Evolutionary conservation across 495 filamentous ascomycete genomes (phyloP), one percentile per base, ranked within the genome.

Genomic region (Podospora comata): DNA sequence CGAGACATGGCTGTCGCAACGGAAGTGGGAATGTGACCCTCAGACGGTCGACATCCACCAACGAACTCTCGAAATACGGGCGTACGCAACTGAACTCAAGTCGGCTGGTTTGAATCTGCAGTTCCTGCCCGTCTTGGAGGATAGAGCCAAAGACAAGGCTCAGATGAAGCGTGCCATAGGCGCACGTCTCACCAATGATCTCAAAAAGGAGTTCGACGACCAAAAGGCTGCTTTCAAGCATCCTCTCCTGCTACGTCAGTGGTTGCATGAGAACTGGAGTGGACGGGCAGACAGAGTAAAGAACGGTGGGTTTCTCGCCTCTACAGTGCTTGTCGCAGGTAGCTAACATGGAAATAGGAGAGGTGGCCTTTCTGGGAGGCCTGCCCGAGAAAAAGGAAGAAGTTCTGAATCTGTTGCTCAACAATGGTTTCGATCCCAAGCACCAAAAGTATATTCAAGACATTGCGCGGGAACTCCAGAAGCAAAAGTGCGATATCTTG

Each of bases 1-100:
- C 65, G 86, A 92, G 66, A 88, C 96, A 6, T 90, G 85, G 3
- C 83, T 88, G 5, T 94, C 91, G 0, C 94, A 98, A 69, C 73
- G 87, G 6, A 98, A 98, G 68, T 94, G 95, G 74, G 75, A 85
- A 3, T 87, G 86, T 16, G 86, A 90, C 69, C 9, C n/a, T 6
- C 18, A 63, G 9, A 79, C 76, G 0, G 68, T 75, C 0, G 84
- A 92, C 54, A 71, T 74, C 1, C 76, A 80, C 53, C 76, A 82
- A 28, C 73, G 80, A 4, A 95, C 91, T 0, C 90, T 97, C 63
- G 94, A 96, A 72, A 85, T 97, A 28, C 81, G 88, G 13, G 83
- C 78, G 23, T 86, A 82, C 65, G 86, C 91, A 0, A 85, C 85
- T 54, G 85, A 87, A 9, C 79, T 93, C 18, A 85, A 79, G 39